These are phyloP conservation scores for Colletotrichum godetiae DNA, from an alignment of 2,329 filamentous ascomycete species.

Conservation along the genomic window DNA sequence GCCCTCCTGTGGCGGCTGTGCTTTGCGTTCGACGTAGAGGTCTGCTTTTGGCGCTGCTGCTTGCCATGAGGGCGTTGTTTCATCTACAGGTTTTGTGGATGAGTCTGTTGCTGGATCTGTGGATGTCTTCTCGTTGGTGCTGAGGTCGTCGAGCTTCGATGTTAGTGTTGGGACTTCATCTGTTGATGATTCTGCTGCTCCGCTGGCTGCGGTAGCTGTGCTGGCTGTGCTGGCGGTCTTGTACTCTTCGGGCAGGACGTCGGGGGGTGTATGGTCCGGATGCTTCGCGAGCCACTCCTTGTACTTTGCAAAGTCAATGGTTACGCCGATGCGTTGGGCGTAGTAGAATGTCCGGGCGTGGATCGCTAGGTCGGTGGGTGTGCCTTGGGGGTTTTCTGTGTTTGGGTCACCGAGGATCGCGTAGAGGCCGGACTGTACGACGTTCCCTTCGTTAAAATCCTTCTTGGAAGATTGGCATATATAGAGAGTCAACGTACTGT, in stretches of 20 bases:
- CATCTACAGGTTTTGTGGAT: neutral
- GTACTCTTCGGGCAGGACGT: constrained; percentile 51
- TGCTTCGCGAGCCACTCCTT: constrained; percentile 67
- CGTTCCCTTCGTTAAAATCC: neutral
- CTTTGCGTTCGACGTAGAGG: constrained; percentile 55
- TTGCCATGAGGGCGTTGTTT: constrained; percentile 56
- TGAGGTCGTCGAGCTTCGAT: constrained; percentile 23
- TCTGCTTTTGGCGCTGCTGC: constrained; percentile 60
- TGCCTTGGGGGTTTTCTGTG: constrained; percentile 56
- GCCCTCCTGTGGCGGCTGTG: constrained; percentile 33
- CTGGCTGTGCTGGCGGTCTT: constrained; percentile 1
- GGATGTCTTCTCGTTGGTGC: neutral
- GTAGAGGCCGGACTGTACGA: constrained; percentile 64
- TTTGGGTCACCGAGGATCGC: constrained; percentile 71
- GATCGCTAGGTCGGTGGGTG: constrained; percentile 68
- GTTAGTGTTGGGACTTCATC: constrained; percentile 24
- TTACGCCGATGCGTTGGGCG: constrained; percentile 57
- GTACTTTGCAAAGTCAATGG: constrained; percentile 76
- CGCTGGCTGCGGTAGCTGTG: constrained; percentile 14
- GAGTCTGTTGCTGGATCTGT: neutral
- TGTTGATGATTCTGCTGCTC: neutral
- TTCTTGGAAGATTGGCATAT: too few relatives aligned
- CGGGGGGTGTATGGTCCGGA: constrained; percentile 46
- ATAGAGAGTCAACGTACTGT: constrained; percentile 58
- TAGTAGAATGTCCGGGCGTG: constrained; percentile 78